A percentile compares a stretch with the other conserved stretches of the same genome.
Conservation (phyloP, 495 filamentous ascomycete genomes). For the Penicillium crystallinum region DNA sequence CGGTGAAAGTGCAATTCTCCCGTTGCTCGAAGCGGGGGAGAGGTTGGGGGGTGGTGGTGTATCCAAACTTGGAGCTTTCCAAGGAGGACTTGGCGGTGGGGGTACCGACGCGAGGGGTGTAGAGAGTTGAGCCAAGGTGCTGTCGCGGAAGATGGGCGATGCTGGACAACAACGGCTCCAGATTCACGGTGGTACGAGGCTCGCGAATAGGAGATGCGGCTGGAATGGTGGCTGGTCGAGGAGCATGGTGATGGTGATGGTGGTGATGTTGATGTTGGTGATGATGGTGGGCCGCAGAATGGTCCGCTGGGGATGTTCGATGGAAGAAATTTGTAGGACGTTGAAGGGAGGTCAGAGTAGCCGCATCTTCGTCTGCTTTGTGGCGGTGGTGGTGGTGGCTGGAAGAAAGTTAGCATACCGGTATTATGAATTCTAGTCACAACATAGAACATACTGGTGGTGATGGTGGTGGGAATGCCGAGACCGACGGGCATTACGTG, state of each 20-base stretch:
- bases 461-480: slow-evolving; percentile 52
- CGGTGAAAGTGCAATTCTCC: slow-evolving; percentile 84
- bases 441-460: slow-evolving; percentile 50
- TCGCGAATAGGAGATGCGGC: slow-evolving; percentile 50
- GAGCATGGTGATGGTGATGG: slow-evolving; percentile 48
- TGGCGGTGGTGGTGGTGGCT: slow-evolving; percentile 76
- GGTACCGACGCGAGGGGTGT: slow-evolving; percentile 44
- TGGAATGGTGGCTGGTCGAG: slow-evolving; percentile 29
- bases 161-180: slow-evolving; percentile 61
- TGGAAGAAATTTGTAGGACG: slow-evolving; percentile 31
- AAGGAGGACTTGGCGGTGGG: slow-evolving; percentile 42
- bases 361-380: slow-evolving; percentile 58
- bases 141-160: slow-evolving; percentile 64
- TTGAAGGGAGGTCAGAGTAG: slow-evolving; percentile 34
- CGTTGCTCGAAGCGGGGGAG: slow-evolving; percentile 74
- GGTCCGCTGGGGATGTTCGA: slow-evolving; percentile 30
- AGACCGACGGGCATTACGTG: slow-evolving; percentile 51
- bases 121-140: slow-evolving; percentile 74
- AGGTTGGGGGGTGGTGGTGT: slow-evolving; percentile 64
- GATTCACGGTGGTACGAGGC: slow-evolving; percentile 56
- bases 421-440: background rate
- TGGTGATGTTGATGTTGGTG: slow-evolving; percentile 56
- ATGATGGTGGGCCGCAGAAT: slow-evolving; percentile 42
- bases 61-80: slow-evolving; percentile 57
- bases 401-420: slow-evolving; percentile 23